Evolutionary conservation across 768 basidiomycete genomes (phyloP), one percentile per base, ranked within the genome.

Genomic region (Termitomyces sp.): DNA sequence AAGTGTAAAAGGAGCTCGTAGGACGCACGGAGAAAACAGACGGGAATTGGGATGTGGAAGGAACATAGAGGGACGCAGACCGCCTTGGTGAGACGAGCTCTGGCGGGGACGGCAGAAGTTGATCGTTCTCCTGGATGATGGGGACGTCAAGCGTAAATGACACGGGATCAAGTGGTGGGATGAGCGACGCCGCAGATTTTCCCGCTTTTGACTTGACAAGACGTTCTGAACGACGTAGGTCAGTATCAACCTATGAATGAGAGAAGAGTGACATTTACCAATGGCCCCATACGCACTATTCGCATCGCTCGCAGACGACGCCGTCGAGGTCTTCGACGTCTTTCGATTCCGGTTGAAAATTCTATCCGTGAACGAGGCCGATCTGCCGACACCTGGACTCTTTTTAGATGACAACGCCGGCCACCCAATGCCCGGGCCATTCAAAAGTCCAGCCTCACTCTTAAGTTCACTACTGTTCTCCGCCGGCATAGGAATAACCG

Each of bases 341-440:
- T 82, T 82, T 62, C 83, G 74, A 31, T 71, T 72, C 40, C 85
- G 68, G 50, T 75, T 73, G 67, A 78, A 85, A 60, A 86, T 75
- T 66, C 79, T 84, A 55, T 80, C 84, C 21, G 84, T 81, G 66
- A 86, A 83, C 17, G 83, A 81, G 19, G 76, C 73, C 3, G 84
- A 81, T 56, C 81, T 71, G n/a, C 75, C 68, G 21, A 79, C 55
- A 53, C 72, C 72, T 23, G 63, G 66, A 31, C 72, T 74, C 70
- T 79, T 84, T 73, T 82, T 85, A 14, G 82, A 74, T 6, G 79
- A 78, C 54, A 75, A 55, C 19, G 71, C 74, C 1, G 82, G 80
- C 78, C 80, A 83, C 6, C 71, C 65, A 40, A 78, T 68, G 1
- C 75, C 70, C 21, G 70, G 23, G 28, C 69, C 68, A 58, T 69